Conservation (phyloP, 2,329 filamentous ascomycete genomes). For the Stromatinia cepivora region DNA sequence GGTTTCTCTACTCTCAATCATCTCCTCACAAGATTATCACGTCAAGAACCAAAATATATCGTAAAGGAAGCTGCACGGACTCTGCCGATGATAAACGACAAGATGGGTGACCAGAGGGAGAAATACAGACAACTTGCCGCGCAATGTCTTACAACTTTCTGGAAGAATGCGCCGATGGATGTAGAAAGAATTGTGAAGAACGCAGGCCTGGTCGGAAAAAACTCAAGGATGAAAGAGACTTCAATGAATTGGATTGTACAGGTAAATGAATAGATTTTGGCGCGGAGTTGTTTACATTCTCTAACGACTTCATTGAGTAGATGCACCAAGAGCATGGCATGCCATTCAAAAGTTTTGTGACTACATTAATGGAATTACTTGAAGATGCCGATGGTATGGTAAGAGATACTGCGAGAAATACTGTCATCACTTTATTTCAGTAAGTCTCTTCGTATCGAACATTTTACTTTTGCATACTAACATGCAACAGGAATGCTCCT, state of each 20-base stretch:
- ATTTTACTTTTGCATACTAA: constrained; percentile 22
- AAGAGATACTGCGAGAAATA: constrained; percentile 77
- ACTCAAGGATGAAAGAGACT: constrained; percentile 79
- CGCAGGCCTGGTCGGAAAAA: constrained; percentile 75
- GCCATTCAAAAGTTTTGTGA: constrained; percentile 80
- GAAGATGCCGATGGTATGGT: constrained; percentile 90
- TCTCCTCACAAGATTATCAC: constrained; percentile 78
- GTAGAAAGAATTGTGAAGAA: constrained; percentile 81
- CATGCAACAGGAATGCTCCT: constrained; percentile 63
- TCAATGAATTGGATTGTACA: constrained; percentile 83
- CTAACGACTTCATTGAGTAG: constrained; percentile 43
- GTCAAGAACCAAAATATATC: constrained; percentile 77
- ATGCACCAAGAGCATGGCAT: constrained; percentile 81
- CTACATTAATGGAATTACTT: constrained; percentile 77
- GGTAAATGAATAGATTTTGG: constrained; percentile 47
- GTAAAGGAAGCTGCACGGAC: constrained; percentile 69
- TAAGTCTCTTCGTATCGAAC: constrained; percentile 44
- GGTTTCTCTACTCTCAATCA: constrained; percentile 88
- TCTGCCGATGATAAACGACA: constrained; percentile 75
- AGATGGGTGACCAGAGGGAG: constrained; percentile 85
- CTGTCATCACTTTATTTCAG: constrained; percentile 85
- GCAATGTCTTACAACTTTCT: constrained; percentile 76
- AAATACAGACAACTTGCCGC: constrained; percentile 74
- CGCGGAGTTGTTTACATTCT: background rate
- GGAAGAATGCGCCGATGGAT: constrained; percentile 66